A percentile compares a stretch with the other conserved stretches of the same genome.
Conservation (phyloP, 2,329 filamentous ascomycete genomes). For the Tolypocladium ovalisporum region DNA sequence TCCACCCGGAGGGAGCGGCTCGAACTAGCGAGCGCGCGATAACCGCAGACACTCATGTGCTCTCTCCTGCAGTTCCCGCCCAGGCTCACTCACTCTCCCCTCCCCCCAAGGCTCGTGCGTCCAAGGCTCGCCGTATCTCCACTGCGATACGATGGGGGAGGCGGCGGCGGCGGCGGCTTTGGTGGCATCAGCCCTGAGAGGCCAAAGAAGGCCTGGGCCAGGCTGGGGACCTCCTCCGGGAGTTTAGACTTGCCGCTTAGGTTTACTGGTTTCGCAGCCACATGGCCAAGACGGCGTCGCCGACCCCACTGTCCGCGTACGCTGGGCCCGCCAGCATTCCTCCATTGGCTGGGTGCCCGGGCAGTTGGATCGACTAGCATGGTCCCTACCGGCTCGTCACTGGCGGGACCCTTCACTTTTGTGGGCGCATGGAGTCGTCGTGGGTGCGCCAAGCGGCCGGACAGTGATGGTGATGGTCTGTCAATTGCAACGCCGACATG, state of each 20-base stretch:
- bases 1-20: background rate
- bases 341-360: background rate
- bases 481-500: background rate
- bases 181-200: background rate
- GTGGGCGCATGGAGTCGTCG: background rate
- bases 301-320: constrained; percentile 1
- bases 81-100: too few relatives aligned
- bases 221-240: background rate
- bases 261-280: background rate
- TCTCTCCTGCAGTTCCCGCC: background rate
- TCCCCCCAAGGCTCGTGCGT: background rate
- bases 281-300: background rate
- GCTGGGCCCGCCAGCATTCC: background rate
- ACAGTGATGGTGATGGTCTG: background rate
- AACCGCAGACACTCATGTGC: background rate
- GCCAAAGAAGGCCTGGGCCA: background rate
- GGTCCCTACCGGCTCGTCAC: background rate
- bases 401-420: background rate
- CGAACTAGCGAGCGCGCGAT: background rate
- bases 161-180: too few relatives aligned
- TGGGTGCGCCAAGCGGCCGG: background rate
- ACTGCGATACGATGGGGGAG: background rate
- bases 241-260: background rate
- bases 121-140: background rate
- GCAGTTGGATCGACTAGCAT: background rate